Percentiles rank a stretch among this genome's conserved stretches.
phyloP scores from a whole-genome alignment of 768 basidiomycete genomes.

The Termitomyces sp. region DNA sequence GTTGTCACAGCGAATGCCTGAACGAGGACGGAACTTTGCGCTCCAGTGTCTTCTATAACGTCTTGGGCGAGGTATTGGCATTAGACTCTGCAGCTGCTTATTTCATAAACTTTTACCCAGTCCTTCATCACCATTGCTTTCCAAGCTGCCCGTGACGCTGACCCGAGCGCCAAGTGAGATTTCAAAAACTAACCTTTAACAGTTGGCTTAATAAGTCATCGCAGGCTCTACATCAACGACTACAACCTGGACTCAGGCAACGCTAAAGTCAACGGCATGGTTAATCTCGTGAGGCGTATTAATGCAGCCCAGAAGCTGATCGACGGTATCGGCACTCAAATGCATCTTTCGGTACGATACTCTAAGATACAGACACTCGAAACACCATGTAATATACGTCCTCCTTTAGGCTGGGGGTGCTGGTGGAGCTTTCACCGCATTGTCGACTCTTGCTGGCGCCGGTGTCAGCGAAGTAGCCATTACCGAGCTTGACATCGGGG shows the following conservation, averaged over 20 bases:
- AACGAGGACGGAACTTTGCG: constrained; percentile 44
- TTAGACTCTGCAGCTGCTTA: not conserved
- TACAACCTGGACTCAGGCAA: constrained; percentile 50
- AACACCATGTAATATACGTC: not conserved
- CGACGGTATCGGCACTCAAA: constrained; percentile 51
- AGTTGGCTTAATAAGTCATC: not conserved
- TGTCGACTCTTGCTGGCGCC: not conserved
- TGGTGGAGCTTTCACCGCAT: not conserved
- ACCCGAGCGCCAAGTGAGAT: constrained; percentile 43
- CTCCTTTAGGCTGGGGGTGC: not conserved
- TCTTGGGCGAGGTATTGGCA: constrained; percentile 38
- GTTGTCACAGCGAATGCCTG: not conserved
- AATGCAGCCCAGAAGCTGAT: constrained; percentile 37
- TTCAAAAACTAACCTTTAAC: not conserved
- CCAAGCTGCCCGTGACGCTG: constrained; percentile 45
- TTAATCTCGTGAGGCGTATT: constrained; percentile 35
- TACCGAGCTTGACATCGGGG: constrained; percentile 44
- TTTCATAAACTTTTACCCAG: constrained; percentile 17
- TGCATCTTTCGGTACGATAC: constrained; percentile 34
- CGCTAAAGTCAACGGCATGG: constrained; percentile 39
- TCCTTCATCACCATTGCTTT: constrained; percentile 51
- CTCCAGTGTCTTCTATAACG: constrained; percentile 44
- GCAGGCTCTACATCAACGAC: constrained; percentile 39
- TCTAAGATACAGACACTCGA: not conserved
- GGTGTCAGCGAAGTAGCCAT: constrained; percentile 42